Percentiles rank a stretch among this genome's conserved stretches.
phyloP scores from a whole-genome alignment of 2,329 filamentous ascomycete species.

The Pestalotiopsis sp. region DNA sequence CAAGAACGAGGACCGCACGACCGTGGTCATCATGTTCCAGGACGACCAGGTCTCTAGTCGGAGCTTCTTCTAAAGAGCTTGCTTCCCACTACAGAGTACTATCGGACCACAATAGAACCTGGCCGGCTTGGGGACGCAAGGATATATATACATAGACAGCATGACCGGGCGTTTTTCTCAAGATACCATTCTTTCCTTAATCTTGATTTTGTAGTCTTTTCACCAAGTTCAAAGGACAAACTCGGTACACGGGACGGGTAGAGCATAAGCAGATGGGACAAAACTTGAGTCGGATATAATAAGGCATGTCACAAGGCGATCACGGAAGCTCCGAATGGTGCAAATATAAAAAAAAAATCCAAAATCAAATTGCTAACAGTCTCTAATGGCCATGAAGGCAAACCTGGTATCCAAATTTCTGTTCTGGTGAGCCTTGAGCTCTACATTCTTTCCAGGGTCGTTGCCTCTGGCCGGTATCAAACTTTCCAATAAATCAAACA shows the following conservation, averaged over 20 bases:
- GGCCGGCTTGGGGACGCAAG: not conserved
- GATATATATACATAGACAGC: not conserved
- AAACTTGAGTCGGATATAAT: not conserved
- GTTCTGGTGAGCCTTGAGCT: not conserved
- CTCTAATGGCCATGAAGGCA: not conserved
- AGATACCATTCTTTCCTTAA: not conserved
- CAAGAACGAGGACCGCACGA: conserved; percentile 17
- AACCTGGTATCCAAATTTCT: not conserved
- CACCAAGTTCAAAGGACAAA: not conserved
- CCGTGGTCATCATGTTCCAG: conserved; percentile 25
- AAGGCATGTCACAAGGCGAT: not conserved
- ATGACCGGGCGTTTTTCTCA: not conserved
- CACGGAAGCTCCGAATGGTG: not conserved
- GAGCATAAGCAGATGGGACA: not conserved
- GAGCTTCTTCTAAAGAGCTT: not conserved
- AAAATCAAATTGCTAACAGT: not conserved
- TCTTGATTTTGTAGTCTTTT: not conserved
- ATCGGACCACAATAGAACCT: too few relatives aligned
- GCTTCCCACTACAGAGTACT: not conserved
- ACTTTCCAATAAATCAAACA: not conserved
- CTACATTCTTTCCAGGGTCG: not conserved
- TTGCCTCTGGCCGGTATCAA: not conserved
- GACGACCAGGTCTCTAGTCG: conserved; percentile 11
- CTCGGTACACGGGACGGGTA: not conserved
- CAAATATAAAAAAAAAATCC: not conserved